phyloP scores from a whole-genome alignment of 192 early-diverging fungal species.

The Physocladia obscura region DNA sequence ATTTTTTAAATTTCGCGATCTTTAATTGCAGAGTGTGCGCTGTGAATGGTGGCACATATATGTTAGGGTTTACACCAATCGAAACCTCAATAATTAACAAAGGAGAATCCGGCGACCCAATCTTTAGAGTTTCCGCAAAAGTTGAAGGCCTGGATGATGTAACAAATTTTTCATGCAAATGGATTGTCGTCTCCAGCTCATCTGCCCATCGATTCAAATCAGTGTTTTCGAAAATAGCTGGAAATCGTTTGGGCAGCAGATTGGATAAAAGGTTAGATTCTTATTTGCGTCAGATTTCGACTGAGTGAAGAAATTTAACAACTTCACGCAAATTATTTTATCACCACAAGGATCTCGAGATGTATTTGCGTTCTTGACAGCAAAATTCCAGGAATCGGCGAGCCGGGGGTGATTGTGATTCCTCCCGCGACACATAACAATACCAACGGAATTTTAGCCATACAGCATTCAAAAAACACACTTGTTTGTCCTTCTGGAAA shows the following conservation, averaged over 20 bases:
- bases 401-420: slow-evolving; percentile 19
- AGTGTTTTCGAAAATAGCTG: background rate
- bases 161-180: background rate
- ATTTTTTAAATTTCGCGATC: background rate
- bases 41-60: slow-evolving; percentile 88
- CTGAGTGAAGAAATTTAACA: too few species aligned
- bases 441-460: background rate
- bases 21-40: slow-evolving; percentile 73
- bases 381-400: background rate
- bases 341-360: slow-evolving; percentile 1
- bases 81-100: too few species aligned
- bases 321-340: too few species aligned
- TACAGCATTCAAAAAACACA: slow-evolving; percentile 19
- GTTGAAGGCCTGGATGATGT: background rate
- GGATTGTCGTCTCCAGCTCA: background rate
- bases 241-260: background rate
- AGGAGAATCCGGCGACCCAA: too few species aligned
- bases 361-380: background rate
- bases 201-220: background rate
- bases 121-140: too few species aligned
- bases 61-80: slow-evolving; percentile 47
- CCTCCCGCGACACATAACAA: background rate
- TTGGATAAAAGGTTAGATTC: background rate
- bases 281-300: too few species aligned
- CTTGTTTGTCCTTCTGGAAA: slow-evolving; percentile 17